Percentiles rank a stretch among this genome's conserved stretches.
Evolutionary conservation across 768 basidiomycete genomes (phyloP).

Genomic region (Termitomyces sp.): DNA sequence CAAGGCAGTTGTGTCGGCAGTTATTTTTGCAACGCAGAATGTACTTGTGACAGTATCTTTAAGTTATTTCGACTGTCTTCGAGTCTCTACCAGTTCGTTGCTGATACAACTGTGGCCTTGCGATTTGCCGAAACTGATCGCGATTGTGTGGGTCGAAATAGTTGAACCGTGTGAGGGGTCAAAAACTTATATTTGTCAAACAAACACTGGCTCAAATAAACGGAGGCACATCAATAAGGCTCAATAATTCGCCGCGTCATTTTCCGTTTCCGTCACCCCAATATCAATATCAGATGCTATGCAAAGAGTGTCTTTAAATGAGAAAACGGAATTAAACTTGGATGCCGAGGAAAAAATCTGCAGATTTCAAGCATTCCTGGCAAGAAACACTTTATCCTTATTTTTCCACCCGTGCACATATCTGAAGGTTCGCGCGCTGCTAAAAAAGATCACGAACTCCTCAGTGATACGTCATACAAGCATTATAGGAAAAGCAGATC

Average conservation of each 20-base stretch:
- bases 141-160: neutral
- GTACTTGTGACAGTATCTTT: neutral
- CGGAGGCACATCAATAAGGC: neutral
- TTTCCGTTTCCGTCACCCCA: neutral
- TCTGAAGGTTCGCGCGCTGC: no score
- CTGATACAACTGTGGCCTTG: neutral
- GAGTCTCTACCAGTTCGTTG: neutral
- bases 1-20: neutral
- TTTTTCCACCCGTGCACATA: no score
- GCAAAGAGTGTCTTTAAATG: neutral
- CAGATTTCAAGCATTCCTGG: neutral
- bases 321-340: neutral
- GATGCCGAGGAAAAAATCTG: neutral
- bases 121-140: neutral
- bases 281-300: neutral
- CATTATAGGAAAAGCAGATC: neutral
- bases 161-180: neutral
- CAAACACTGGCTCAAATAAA: neutral
- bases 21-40: neutral
- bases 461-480: no score
- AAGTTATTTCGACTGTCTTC: neutral
- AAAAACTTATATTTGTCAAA: conserved; percentile 2
- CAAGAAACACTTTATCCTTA: neutral
- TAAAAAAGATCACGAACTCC: no score
- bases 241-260: neutral